Percentiles rank a stretch among this genome's conserved stretches.
Evolutionary conservation across 441 rosid species (phyloP).

Genomic region (Breynia disticha): DNA sequence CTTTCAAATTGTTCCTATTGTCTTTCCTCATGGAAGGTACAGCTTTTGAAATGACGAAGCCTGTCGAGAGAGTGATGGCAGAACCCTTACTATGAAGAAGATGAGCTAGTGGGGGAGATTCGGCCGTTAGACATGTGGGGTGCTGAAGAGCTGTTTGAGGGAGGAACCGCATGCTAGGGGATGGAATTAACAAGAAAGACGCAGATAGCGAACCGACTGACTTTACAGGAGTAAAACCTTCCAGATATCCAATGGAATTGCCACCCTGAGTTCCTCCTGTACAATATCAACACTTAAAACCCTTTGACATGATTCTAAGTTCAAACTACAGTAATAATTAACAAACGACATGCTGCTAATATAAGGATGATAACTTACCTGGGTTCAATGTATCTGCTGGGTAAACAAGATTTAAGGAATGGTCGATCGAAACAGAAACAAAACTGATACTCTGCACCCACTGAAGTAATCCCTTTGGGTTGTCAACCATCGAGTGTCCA

Average conservation of each 20-base stretch:
- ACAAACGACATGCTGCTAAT: background rate
- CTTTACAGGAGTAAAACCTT: constrained; percentile 92
- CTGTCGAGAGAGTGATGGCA: constrained; percentile 83
- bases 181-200: constrained; percentile 85
- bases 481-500: constrained; percentile 59
- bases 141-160: constrained; percentile 92
- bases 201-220: constrained; percentile 83
- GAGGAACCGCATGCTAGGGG: constrained; percentile 95
- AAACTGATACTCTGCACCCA: constrained; percentile 98
- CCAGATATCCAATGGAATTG: constrained; percentile 47
- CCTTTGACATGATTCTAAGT: background rate
- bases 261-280: constrained; percentile 62
- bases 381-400: constrained; percentile 69
- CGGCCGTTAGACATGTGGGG: constrained; percentile 95
- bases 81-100: constrained; percentile 97
- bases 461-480: constrained; percentile 85
- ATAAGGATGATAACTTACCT: constrained; percentile 40
- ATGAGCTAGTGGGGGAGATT: constrained; percentile 99
- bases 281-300: constrained; percentile 4
- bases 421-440: constrained; percentile 71
- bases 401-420: constrained; percentile 62
- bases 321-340: background rate
- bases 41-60: constrained; percentile 89
- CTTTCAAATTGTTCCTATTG: constrained; percentile 49
- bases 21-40: constrained; percentile 91